Percentiles rank a stretch among this genome's conserved stretches.
These are phyloP conservation scores for Diaporthe sp. DNA, from an alignment of 2,329 filamentous ascomycete genomes.

Conservation along the genomic window DNA sequence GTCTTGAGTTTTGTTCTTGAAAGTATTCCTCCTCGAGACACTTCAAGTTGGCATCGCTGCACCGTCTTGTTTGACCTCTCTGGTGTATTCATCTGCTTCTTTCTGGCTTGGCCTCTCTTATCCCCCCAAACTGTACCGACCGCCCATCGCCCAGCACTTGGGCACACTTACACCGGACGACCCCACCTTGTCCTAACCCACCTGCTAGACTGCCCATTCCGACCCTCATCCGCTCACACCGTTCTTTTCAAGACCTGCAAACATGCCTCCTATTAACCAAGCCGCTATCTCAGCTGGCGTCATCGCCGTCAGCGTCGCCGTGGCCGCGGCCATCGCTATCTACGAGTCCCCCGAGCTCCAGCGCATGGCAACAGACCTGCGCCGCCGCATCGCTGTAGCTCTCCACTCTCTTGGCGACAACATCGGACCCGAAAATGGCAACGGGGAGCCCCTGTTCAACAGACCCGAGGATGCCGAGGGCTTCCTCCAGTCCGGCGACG, in stretches of 20 bases:
- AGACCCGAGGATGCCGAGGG: slow-evolving; percentile 76
- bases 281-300: slow-evolving; percentile 69
- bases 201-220: slow-evolving; percentile 18
- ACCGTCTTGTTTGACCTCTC: background rate
- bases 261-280: slow-evolving; percentile 71
- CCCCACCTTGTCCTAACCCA: slow-evolving; percentile 29
- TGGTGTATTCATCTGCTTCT: background rate
- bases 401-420: slow-evolving; percentile 72
- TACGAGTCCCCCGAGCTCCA: slow-evolving; percentile 76
- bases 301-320: slow-evolving; percentile 69
- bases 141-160: background rate
- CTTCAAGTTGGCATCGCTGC: background rate
- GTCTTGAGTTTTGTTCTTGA: background rate
- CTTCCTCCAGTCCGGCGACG: slow-evolving; percentile 67
- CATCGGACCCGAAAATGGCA: slow-evolving; percentile 59
- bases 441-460: slow-evolving; percentile 71
- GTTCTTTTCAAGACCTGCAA: slow-evolving; percentile 34
- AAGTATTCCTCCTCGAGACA: slow-evolving; percentile 14
- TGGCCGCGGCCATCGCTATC: slow-evolving; percentile 71
- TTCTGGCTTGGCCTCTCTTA: background rate
- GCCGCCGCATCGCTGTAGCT: slow-evolving; percentile 72
- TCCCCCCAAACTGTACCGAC: background rate
- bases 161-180: slow-evolving; percentile 38
- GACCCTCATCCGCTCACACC: slow-evolving; percentile 26
- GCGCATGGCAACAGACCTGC: slow-evolving; percentile 72